Conservation (phyloP, 805 yeast species). For the Lipomyces kockii region DNA sequence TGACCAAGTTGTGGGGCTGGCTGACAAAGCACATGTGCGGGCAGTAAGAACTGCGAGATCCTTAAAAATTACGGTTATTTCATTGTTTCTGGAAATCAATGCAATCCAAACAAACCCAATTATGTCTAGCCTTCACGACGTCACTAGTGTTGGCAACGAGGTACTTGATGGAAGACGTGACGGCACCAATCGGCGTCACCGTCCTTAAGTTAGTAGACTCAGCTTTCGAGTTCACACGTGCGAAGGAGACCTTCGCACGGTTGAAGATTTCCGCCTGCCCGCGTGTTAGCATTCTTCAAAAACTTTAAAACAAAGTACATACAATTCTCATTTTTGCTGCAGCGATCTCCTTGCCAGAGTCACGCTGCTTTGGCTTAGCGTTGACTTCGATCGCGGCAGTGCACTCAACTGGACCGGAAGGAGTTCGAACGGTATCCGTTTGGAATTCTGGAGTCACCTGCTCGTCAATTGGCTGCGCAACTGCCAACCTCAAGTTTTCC, state of each 20-base stretch:
- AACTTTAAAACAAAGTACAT: neutral
- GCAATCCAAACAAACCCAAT: neutral
- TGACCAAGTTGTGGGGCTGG: neutral
- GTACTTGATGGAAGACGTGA: neutral
- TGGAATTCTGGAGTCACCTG: neutral
- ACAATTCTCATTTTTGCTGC: neutral
- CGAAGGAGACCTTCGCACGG: neutral
- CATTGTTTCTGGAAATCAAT: neutral
- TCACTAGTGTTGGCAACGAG: neutral
- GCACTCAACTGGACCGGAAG: neutral
- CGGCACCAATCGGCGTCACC: neutral
- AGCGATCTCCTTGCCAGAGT: neutral
- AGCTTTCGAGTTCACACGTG: neutral
- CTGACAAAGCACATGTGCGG: neutral
- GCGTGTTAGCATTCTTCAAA: neutral
- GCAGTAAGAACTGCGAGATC: slow-evolving; percentile 1
- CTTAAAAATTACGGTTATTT: neutral
- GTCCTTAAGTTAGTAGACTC: neutral
- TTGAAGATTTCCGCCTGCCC: neutral
- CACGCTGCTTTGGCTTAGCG: neutral
- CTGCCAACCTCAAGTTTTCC: neutral
- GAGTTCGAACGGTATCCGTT: neutral
- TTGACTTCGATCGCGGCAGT: neutral
- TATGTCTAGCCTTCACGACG: neutral
- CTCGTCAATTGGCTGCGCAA: neutral